These are phyloP conservation scores for Naganishia albida DNA, from an alignment of 1,284 basidiomycete genomes.

Conservation along the genomic window DNA sequence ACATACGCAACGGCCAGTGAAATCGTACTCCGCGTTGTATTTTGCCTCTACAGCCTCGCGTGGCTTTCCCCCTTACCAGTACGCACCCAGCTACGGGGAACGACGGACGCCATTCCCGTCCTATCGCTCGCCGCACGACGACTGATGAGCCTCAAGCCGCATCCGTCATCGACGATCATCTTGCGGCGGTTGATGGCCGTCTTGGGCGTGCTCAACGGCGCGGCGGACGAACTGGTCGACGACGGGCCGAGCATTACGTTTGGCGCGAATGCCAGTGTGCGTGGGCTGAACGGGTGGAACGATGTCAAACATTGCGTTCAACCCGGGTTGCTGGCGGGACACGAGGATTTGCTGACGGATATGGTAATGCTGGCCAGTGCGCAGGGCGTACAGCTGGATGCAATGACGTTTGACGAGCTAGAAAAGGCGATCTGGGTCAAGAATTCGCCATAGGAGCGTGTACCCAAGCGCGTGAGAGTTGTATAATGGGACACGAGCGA, in stretches of 20 bases:
- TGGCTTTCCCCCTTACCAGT: slow-evolving; percentile 76
- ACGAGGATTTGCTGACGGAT: slow-evolving; percentile 46
- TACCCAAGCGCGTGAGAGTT: background rate
- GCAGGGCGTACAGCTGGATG: slow-evolving; percentile 29
- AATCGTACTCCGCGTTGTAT: slow-evolving; percentile 59
- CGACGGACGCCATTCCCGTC: slow-evolving; percentile 51
- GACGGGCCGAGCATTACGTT: slow-evolving; percentile 53
- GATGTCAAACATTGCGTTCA: slow-evolving; percentile 61
- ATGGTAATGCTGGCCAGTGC: slow-evolving; percentile 30
- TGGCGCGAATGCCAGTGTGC: slow-evolving; percentile 65
- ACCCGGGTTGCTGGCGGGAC: slow-evolving; percentile 71
- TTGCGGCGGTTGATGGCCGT: slow-evolving; percentile 78
- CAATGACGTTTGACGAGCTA: slow-evolving; percentile 23
- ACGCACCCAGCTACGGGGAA: slow-evolving; percentile 67
- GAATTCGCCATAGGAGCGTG: slow-evolving; percentile 9
- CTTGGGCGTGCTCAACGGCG: slow-evolving; percentile 79
- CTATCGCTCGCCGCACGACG: slow-evolving; percentile 56
- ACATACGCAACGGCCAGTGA: slow-evolving; percentile 77
- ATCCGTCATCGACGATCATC: slow-evolving; percentile 63
- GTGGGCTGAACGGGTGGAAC: slow-evolving; percentile 71
- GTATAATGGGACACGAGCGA: slow-evolving; percentile 4
- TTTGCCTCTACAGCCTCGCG: slow-evolving; percentile 80
- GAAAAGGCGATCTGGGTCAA: slow-evolving; percentile 31
- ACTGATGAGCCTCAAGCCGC: slow-evolving; percentile 48
- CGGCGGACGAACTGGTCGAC: slow-evolving; percentile 68